phyloP scores from a whole-genome alignment of 768 basidiomycete species.

The Rhodotorula toruloides region DNA sequence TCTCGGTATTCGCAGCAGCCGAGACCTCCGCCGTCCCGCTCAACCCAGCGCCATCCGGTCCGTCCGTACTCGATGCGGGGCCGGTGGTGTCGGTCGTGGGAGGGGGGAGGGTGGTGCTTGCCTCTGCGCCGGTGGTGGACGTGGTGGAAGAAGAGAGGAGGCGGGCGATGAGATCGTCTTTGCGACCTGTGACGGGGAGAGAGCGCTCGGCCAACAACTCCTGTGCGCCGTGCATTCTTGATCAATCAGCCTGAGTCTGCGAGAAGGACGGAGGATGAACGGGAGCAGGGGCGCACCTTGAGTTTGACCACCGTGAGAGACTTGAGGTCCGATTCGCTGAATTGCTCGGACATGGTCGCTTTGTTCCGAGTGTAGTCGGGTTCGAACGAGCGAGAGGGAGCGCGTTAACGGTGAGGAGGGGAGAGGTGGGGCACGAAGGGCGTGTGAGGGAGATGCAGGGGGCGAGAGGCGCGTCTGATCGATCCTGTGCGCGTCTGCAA shows the following conservation, averaged over 20 bases:
- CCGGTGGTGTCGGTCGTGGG: slow-evolving; percentile 11
- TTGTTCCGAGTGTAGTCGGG: too few species aligned
- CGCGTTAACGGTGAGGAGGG: background rate
- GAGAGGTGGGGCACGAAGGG: background rate
- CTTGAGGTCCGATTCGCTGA: slow-evolving; percentile 32
- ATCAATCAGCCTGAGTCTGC: background rate
- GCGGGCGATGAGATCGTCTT: slow-evolving; percentile 43
- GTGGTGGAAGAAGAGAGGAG: slow-evolving; percentile 29
- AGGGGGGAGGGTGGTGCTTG: too few species aligned
- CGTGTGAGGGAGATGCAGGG: background rate
- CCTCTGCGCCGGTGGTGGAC: slow-evolving; percentile 2
- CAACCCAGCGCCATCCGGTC: slow-evolving; percentile 10
- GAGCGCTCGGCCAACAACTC: slow-evolving; percentile 34
- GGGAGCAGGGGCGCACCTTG: slow-evolving; percentile 30
- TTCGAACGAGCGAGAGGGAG: background rate
- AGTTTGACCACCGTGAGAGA: slow-evolving; percentile 43
- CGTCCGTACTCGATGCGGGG: slow-evolving; percentile 13
- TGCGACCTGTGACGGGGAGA: slow-evolving; percentile 41
- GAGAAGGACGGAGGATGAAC: background rate
- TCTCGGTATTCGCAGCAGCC: background rate
- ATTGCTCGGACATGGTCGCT: background rate
- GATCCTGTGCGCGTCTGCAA: slow-evolving; percentile 8
- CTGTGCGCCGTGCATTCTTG: background rate
- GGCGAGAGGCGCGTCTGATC: background rate
- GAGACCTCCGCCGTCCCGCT: background rate